Base-by-base conservation (phyloP, 2,329 filamentous ascomycete genomes). In the Ceratocystiopsis sp. region DNA sequence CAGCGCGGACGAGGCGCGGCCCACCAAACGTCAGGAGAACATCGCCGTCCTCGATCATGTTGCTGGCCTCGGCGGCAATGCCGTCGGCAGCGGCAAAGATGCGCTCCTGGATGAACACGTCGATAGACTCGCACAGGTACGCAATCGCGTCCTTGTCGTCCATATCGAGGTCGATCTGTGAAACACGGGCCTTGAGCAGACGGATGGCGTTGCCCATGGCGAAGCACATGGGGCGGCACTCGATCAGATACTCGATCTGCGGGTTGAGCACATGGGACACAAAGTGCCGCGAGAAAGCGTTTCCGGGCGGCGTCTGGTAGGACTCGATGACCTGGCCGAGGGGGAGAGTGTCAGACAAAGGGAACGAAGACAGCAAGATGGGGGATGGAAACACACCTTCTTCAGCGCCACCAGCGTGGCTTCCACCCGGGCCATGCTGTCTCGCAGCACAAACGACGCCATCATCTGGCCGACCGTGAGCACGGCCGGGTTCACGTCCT, bases 171-270 rank as follows among this genome's bases (percentile, higher is more conserved):
- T 95, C 86, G 46, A 95, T 79, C 52, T 85, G 85, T 54, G 84
- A 82, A 56, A 98, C 89, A 54, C 85, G 77, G 40, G 94, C 75
- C 66, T 98, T 98, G 41, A 98, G 71, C 70, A 86, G 89, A 43
- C 91, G 77, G 57, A 98, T 93, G 34, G 86, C 86, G 59, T 96
- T 98, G 47, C 91, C 91, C 79, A 96, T 94, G 48, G 84, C 85
- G 61, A 94, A 91, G 51, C 84, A 93, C 63, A 98, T 83, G 33
- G 91, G 87, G n/a, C 91, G 79, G 56, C 87, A 95, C 51, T 85
- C 85, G 47, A 84, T 84, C 47, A 98, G 73, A 57, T 93, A 95
- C 50, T 93, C 86, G 55, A 98, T 95, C 61, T 98, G 91, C 35
- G 87, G 84, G 55, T 86, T 91, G 46, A 98, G 76, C 50, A 85